Evolutionary conservation across 148 eudicot species (phyloP), one percentile per base, ranked within the genome.

Genomic region (Drosera capensis): DNA sequence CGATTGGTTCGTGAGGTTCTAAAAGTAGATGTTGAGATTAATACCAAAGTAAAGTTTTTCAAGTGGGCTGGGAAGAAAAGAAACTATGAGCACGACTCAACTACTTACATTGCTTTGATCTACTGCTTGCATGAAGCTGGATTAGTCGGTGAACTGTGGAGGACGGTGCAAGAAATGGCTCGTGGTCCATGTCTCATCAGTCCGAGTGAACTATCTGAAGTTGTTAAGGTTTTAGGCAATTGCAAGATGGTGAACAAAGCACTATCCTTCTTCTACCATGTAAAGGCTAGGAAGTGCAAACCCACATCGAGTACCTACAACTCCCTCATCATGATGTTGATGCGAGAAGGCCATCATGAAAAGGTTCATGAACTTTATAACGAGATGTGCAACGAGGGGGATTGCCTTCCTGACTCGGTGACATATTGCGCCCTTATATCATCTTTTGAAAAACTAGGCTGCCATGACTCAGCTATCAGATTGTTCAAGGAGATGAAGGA

Each of bases 171-270:
- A 67, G 97, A 90, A 12, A 78, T 90, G 80, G 84, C 73, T 28
- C 67, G 74, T 37, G 58, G 75, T 43, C 25, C 77, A 20, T 66
- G 68, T 49, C 48, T 71, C n/a, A 80, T 84, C n/a, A 62, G 63
- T 54, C 84, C 87, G 11, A 56, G 66, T 16, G 84, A 75, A 51
- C 59, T 84, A 60, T 75, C 97, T 35, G 87, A 84, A 43, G 57
- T 84, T 39, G 65, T 90, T 47, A 71, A 57, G 50, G 65, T 80
- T 51, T 52, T 90, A 48, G 97, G 97, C 56, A 77, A 60, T 47
- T 77, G 75, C 30, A 90, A 90, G 56, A 90, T 90, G 97, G 74
- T 84, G 50, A 75, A 65, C 58, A 90, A 73, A 70, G 95, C 97
- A 20, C 63, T 90, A 34, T 77, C 81, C 19, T 42, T 75, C 28